Evolutionary conservation across 2,329 filamentous ascomycete genomes (phyloP).

Genomic region (Corynespora cassiicola): DNA sequence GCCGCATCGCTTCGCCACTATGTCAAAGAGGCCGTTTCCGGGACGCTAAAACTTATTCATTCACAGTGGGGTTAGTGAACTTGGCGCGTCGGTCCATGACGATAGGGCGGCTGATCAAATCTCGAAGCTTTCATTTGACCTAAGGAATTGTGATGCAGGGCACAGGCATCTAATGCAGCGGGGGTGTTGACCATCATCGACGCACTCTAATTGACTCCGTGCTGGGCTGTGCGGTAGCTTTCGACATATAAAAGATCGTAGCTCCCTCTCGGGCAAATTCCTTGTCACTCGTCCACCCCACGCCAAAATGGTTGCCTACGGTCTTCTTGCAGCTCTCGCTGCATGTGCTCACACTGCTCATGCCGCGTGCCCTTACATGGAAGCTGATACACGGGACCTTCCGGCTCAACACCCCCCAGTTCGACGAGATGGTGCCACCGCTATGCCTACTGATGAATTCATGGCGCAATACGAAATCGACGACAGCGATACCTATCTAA

Average conservation of each 20-base stretch:
- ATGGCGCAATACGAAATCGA: slow-evolving; percentile 45
- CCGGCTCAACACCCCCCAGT: slow-evolving; percentile 36
- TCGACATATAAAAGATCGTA: too few relatives aligned
- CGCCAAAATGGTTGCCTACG: slow-evolving; percentile 30
- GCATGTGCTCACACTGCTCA: slow-evolving; percentile 26
- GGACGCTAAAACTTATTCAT: slow-evolving; percentile 8
- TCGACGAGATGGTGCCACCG: slow-evolving; percentile 29
- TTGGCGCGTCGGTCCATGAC: slow-evolving; percentile 5
- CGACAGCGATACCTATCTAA: slow-evolving; percentile 50
- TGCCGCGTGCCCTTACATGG: slow-evolving; percentile 46
- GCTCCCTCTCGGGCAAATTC: too few relatives aligned
- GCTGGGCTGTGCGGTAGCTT: too few relatives aligned
- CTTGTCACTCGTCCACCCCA: slow-evolving; percentile 6
- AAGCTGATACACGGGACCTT: slow-evolving; percentile 31
- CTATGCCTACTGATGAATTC: slow-evolving; percentile 39
- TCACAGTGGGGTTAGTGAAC: slow-evolving; percentile 6
- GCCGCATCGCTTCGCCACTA: slow-evolving; percentile 10
- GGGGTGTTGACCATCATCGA: too few relatives aligned
- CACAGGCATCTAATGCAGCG: neutral
- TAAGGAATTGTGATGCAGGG: too few relatives aligned
- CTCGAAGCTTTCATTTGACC: slow-evolving; percentile 3
- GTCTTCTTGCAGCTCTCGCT: slow-evolving; percentile 31
- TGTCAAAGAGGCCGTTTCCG: slow-evolving; percentile 11
- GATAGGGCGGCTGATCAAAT: slow-evolving; percentile 9
- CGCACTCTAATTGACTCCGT: too few relatives aligned